Conservation (phyloP, 1,284 basidiomycete genomes). For the Leccinum subrobustum region DNA sequence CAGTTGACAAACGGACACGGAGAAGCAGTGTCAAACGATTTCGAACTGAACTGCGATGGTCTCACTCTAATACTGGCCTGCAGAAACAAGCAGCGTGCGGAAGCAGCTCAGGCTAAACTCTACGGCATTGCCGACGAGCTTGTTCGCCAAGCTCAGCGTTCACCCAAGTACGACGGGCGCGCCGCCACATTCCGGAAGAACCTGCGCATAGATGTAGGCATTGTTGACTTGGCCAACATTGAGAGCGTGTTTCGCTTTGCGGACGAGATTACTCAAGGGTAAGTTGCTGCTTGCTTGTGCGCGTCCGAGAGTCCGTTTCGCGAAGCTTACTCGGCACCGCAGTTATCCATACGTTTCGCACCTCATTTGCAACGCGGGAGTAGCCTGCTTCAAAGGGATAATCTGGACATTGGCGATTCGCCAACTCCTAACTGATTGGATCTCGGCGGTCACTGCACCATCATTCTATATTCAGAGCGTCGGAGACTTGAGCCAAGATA, state of each 20-base stretch:
- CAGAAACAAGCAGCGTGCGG: slow-evolving; percentile 64
- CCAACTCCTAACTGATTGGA: slow-evolving; percentile 51
- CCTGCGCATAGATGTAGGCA: slow-evolving; percentile 60
- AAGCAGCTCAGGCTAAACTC: slow-evolving; percentile 57
- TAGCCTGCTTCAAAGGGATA: slow-evolving; percentile 62
- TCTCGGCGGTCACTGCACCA: slow-evolving; percentile 57
- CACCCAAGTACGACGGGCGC: slow-evolving; percentile 44
- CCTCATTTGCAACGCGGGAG: slow-evolving; percentile 81
- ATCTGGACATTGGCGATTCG: slow-evolving; percentile 50
- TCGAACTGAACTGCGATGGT: slow-evolving; percentile 41
- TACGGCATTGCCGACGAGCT: slow-evolving; percentile 54
- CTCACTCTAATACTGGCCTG: slow-evolving; percentile 85
- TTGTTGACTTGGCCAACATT: slow-evolving; percentile 65
- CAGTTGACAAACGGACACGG: slow-evolving; percentile 59
- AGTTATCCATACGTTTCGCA: slow-evolving; percentile 85
- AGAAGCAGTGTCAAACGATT: slow-evolving; percentile 19
- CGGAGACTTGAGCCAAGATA: slow-evolving; percentile 67
- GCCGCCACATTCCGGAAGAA: slow-evolving; percentile 61
- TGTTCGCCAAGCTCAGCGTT: slow-evolving; percentile 37
- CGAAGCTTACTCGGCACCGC: slow-evolving; percentile 2
- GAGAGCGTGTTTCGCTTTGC: slow-evolving; percentile 66
- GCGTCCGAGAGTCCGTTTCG: not conserved
- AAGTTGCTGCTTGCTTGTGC: slow-evolving; percentile 24
- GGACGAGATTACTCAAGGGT: slow-evolving; percentile 55
- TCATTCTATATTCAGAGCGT: slow-evolving; percentile 58